phyloP scores from a whole-genome alignment of 2,329 filamentous ascomycete genomes.

The Ascochyta clinopodiicola region DNA sequence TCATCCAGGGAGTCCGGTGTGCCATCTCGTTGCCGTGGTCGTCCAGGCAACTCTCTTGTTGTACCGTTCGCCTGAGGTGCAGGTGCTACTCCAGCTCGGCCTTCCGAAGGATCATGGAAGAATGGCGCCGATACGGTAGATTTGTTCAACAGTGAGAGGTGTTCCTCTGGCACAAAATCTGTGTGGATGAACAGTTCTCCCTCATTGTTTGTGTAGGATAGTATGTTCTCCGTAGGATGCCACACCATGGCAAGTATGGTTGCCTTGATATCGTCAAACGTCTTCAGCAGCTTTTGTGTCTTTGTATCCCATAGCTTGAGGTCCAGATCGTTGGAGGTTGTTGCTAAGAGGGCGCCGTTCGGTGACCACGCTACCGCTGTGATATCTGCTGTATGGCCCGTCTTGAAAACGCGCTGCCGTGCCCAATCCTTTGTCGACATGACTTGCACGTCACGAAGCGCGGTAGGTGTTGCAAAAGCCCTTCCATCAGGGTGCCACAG shows the following conservation, averaged over 20 bases:
- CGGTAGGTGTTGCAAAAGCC: conserved; percentile 85
- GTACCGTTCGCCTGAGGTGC: conserved; percentile 60
- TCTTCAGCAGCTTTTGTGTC: conserved; percentile 80
- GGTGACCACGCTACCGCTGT: conserved; percentile 92
- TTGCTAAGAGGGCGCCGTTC: conserved; percentile 85
- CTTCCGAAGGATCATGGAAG: conserved; percentile 77
- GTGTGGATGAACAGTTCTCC: conserved; percentile 93
- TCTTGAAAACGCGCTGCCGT: conserved; percentile 78
- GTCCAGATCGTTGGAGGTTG: conserved; percentile 64
- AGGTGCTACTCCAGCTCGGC: conserved; percentile 71
- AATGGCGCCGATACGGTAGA: conserved; percentile 79
- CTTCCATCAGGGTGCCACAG: conserved; percentile 95
- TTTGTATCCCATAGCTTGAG: conserved; percentile 87
- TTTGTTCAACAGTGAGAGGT: conserved; percentile 57
- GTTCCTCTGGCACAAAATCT: conserved; percentile 64
- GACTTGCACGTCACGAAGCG: conserved; percentile 78
- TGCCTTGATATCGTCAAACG: conserved; percentile 71
- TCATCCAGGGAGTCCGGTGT: conserved; percentile 81
- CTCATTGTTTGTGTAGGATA: conserved; percentile 90
- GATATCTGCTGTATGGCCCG: conserved; percentile 82
- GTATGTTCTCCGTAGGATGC: conserved; percentile 87
- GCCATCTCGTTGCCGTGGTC: conserved; percentile 60
- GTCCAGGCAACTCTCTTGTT: conserved; percentile 59
- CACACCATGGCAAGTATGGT: conserved; percentile 87
- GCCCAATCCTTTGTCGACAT: conserved; percentile 91